Evolutionary conservation across 352 stramenopile genomes (phyloP).

Genomic region (Phytophthora citricola): DNA sequence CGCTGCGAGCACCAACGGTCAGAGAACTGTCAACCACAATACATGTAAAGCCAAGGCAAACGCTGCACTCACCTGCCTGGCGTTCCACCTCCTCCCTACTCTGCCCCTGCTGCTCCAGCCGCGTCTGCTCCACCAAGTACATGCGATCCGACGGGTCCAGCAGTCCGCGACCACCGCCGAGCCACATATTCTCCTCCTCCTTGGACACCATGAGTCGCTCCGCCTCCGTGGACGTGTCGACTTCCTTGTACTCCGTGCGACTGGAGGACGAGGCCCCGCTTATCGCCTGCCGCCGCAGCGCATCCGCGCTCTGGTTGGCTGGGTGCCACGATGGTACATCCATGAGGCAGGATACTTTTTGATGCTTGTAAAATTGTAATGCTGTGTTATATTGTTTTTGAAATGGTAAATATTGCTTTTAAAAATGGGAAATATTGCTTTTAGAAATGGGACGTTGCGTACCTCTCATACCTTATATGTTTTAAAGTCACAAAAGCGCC

Average conservation of each 20-base stretch:
- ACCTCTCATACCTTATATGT: no score
- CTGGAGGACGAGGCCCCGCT: slow-evolving; percentile 25
- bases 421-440: no score
- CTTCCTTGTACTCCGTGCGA: slow-evolving; percentile 75
- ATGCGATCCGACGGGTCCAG: slow-evolving; percentile 78
- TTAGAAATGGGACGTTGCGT: no score
- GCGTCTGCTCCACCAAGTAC: slow-evolving; percentile 76
- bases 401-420: no score
- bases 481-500: no score
- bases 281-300: slow-evolving; percentile 36
- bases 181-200: slow-evolving; percentile 43
- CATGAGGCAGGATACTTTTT: slow-evolving; percentile 37
- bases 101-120: slow-evolving; percentile 46
- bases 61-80: slow-evolving; percentile 40
- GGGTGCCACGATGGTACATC: slow-evolving; percentile 81
- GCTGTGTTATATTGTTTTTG: no score
- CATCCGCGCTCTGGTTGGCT: slow-evolving; percentile 64
- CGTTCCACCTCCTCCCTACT: slow-evolving; percentile 40
- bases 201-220: slow-evolving; percentile 67
- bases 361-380: no score
- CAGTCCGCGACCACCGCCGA: slow-evolving; percentile 59
- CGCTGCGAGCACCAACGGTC: slow-evolving; percentile 35
- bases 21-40: neutral
- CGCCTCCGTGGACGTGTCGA: slow-evolving; percentile 76
- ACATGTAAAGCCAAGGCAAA: neutral